Evolutionary conservation across 345 rosid genomes (phyloP), one percentile per base, ranked within the genome.

Genomic region (Raphanus sativus): DNA sequence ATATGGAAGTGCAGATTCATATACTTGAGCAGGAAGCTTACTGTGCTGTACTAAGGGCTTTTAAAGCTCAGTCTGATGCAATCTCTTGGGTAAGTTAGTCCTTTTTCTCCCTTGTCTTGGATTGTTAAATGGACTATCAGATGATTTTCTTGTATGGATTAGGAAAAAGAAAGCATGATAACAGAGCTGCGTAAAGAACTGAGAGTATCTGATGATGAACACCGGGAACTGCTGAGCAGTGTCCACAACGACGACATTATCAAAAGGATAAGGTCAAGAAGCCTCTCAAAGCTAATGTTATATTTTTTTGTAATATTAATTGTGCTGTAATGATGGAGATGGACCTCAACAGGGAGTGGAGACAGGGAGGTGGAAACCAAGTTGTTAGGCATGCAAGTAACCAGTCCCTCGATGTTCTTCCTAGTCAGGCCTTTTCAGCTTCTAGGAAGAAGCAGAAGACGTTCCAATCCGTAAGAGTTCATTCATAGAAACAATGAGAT

Each of bases 51-150:
- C 75, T 92, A 67, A 87, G 97, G 56, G 97, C 97, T 74, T 92
- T 94, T 78, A 92, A 92, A 87, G 98, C 97, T 52, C 98, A 94
- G 68, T 84, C 97, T 33, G 98, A 94, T 88, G 95, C 95, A 65
- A 86, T 94, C 80, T 82, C 97, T 75, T 94, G 98, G 98, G 98
- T 92, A 84, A 12, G 48, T 70, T 2, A 24, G 15, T 13, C 54
- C n/a, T 33, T 78, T 71, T 59, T 16, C 40, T 10, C 70, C 12
- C 2, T 77, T 45, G 9, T 52, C 50, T 48, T 65, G n/a, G 33
- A 59, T 0, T 26, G 15, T 6, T 64, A 8, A 58, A 40, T 59
- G 5, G 59, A 59, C 11, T 67, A 6, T 60, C 48, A 40, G 3
- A 42, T 4, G 16, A 6, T 4, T 32, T 32, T 5, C 6, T 5